Evolutionary conservation across 192 early-diverging fungal species (phyloP), one percentile per base, ranked within the genome.

Genomic region (Gonapodya sp.): DNA sequence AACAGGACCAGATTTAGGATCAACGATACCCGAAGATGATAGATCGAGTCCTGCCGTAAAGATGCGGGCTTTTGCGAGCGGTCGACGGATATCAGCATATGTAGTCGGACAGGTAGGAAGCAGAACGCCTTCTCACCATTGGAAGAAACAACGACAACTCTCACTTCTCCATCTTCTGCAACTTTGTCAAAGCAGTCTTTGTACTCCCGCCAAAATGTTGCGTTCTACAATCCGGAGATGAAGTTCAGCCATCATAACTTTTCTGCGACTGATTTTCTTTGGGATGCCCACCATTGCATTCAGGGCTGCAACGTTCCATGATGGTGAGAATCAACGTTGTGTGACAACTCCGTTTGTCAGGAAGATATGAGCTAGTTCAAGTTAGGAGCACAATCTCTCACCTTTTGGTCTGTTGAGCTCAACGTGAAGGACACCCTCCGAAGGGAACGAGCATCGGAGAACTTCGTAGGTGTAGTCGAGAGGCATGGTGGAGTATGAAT

Each of bases 31-130:
- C 30, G 30, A 32, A 2, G 75, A 18, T 82, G 85, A 91, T 90
- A 93, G 84, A 81, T 99, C 97, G 31, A 99, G 86, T 2, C 97
- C 97, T 36, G 94, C 93, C 30, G 94, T 94, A 82, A 99, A 99
- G 82, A 92, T 87, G 2, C 75, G 75, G 31, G 46, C 46, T 64
- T 16, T 64, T 16, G 46, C 8, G 24, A 16, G 8, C 46, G 24
- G 8, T n/a, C n/a, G n/a, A n/a, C n/a, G n/a, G n/a, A n/a, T n/a
- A n/a, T 64, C 46, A 64, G 46, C 8, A 64, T 16, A 16, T 24
- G 46, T 64, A 16, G 46, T 24, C 24, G 46, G 8, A 8, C 46
- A 64, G 24, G 46, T 16, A 64, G 24, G 8, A 16, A 8, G 46
- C 8, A 64, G 8, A 64, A 64, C 8, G 8, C 46, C 8, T 64